Base-by-base conservation (phyloP, 306 rosid genomes). In the Vicia villosa region DNA sequence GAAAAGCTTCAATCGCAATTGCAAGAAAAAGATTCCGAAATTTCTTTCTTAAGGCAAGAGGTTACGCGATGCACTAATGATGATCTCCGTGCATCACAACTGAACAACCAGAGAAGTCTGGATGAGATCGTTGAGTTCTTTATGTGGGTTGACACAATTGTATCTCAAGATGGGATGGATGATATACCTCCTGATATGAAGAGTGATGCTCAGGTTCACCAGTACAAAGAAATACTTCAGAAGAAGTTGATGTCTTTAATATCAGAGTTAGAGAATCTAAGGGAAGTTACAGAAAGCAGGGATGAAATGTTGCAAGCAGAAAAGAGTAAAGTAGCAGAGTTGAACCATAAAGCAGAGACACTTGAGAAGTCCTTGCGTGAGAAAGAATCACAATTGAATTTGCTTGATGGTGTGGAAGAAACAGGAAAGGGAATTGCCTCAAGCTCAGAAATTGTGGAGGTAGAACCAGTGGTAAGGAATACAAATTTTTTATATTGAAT, bases 21-120 rank as follows among this genome's bases (percentile, higher is more conserved):
- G 85, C 99, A 84, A 85, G 99, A 94, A 77, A 89, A 96, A 58
- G 97, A 94, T 83, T 58, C 83, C 16, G 99, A 94, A 83, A 84
- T 94, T 70, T 94, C 99, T 75, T 91, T 94, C 91, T 81, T 94
- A 74, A 85, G 99, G 80, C 99, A 94, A 82, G 99, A 94, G 84
- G 91, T 94, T 80, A 91, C 99, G 63, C 83, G 89, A 84, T 91
- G 96, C 84, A 90, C 96, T 66, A 87, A 87, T 70, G 97, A 88
- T 84, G 97, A 74, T 77, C 97, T 94, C 72, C 83, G 81, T 80
- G 90, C 97, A 51, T 85, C 97, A 30, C 96, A 90, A 80, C 82
- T 46, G 74, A 84, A 80, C 88, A 88, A 83, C 83, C 74, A 77
- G 72, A 77, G 72, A 80, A 77, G 69, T 60, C 74, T 84, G 68